Conservation (phyloP, 2,329 filamentous ascomycete species). For the Sclerotinia borealis region DNA sequence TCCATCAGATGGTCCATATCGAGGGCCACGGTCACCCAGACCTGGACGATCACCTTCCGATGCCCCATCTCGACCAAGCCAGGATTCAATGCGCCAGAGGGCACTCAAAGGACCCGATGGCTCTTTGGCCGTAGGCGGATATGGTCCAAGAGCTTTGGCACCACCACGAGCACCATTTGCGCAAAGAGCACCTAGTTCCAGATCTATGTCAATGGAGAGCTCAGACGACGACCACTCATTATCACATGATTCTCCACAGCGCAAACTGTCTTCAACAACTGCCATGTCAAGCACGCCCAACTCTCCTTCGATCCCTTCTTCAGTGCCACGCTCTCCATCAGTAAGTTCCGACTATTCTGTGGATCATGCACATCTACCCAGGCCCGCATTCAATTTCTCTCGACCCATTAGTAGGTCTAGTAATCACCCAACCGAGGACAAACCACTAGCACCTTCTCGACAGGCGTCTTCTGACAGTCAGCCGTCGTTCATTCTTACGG, state of each 20-base stretch:
- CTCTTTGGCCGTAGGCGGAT: constrained; percentile 24
- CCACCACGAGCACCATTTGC: constrained; percentile 40
- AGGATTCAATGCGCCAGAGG: constrained; percentile 28
- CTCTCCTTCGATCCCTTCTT: constrained; percentile 51
- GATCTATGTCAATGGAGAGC: constrained; percentile 57
- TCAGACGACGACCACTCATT: constrained; percentile 63
- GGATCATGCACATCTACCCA: constrained; percentile 50
- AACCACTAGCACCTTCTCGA: constrained; percentile 48
- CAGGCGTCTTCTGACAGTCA: constrained; percentile 64
- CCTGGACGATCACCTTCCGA: constrained; percentile 18
- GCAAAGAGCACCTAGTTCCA: constrained; percentile 49
- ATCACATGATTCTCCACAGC: constrained; percentile 52
- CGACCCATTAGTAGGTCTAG: constrained; percentile 74
- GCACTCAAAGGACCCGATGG: constrained; percentile 22
- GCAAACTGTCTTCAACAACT: constrained; percentile 73
- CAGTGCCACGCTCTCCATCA: constrained; percentile 72
- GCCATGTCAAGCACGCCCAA: constrained; percentile 55
- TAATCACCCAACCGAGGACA: constrained; percentile 37
- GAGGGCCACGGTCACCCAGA: constrained; percentile 16
- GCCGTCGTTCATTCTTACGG: constrained; percentile 52
- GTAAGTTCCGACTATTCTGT: constrained; percentile 74
- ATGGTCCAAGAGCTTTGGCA: constrained; percentile 38
- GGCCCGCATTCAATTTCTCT: constrained; percentile 88
- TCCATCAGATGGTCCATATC: constrained; percentile 33
- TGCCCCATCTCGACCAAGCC: constrained; percentile 23